A percentile compares a stretch with the other conserved stretches of the same genome.
Evolutionary conservation across 176 grass and related monocot genomes (phyloP).

Genomic region (Aegilops umbellulata): DNA sequence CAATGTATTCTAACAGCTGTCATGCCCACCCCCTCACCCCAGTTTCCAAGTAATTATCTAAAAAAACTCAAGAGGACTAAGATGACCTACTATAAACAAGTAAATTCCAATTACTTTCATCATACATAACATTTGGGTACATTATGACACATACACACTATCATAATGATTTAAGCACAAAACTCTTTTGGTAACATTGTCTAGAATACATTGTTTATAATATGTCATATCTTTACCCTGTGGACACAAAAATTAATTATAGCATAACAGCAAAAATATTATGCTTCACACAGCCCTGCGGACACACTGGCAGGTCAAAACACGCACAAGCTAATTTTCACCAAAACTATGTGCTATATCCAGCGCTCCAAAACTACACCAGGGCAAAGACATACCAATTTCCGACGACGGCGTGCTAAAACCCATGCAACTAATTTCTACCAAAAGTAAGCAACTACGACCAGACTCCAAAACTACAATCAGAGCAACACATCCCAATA

Average conservation of each 20-base stretch:
- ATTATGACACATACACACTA: constrained; percentile 1
- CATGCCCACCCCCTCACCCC: not conserved
- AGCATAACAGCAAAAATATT: not conserved
- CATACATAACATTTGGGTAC: not conserved
- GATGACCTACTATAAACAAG: not conserved
- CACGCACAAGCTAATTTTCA: not conserved
- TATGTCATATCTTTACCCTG: too few species aligned
- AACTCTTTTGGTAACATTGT: not conserved
- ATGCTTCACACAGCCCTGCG: too few species aligned
- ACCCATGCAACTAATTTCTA: not conserved
- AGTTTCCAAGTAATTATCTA: not conserved
- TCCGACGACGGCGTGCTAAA: not conserved
- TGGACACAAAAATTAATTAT: not conserved
- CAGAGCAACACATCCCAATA: not conserved
- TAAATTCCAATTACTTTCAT: not conserved
- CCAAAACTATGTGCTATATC: not conserved
- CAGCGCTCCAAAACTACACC: not conserved
- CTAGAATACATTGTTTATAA: too few species aligned
- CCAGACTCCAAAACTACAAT: not conserved
- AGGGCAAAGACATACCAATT: not conserved
- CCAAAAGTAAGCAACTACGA: not conserved
- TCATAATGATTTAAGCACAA: not conserved
- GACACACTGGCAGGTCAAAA: not conserved
- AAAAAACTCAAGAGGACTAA: not conserved
- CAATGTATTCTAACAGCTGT: not conserved